Percentiles rank a stretch among this genome's conserved stretches.
Evolutionary conservation across 495 filamentous ascomycete genomes (phyloP).

Genomic region (Penicillium bialowiezense): DNA sequence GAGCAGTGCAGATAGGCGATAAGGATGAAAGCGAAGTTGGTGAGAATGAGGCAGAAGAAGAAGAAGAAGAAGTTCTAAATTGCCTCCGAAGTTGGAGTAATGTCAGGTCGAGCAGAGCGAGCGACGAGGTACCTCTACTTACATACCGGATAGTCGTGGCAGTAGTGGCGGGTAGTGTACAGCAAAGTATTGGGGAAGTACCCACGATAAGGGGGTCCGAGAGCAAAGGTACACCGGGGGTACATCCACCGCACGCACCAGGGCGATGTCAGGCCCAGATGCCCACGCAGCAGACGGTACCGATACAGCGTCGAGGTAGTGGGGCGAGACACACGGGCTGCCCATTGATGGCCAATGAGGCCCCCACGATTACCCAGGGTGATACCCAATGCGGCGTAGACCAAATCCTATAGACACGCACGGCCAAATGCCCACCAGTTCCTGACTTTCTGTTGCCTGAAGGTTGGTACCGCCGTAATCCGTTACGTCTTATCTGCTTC

Average conservation of each 20-base stretch:
- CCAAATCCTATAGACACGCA: slow-evolving; percentile 23
- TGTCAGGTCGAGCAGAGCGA: background rate
- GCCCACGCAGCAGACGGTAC: slow-evolving; percentile 9
- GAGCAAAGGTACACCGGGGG: slow-evolving; percentile 7
- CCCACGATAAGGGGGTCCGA: slow-evolving; percentile 6
- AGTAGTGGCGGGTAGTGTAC: slow-evolving; percentile 15
- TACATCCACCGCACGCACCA: slow-evolving; percentile 2
- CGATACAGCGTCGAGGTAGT: slow-evolving; percentile 9
- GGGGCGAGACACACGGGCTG: slow-evolving; percentile 13
- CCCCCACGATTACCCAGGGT: slow-evolving; percentile 20
- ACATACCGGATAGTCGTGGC: slow-evolving; percentile 13
- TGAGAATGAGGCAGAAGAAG: slow-evolving; percentile 6
- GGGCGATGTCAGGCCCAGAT: slow-evolving; percentile 10
- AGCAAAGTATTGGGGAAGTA: slow-evolving; percentile 8
- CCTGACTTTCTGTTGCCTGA: slow-evolving; percentile 6
- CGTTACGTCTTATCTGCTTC: background rate
- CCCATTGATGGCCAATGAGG: slow-evolving; percentile 7
- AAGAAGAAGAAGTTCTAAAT: slow-evolving; percentile 13
- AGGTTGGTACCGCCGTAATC: too few species aligned
- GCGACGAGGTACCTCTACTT: slow-evolving; percentile 21
- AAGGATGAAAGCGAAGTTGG: slow-evolving; percentile 10
- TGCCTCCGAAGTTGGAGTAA: slow-evolving; percentile 16
- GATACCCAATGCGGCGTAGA: slow-evolving; percentile 21
- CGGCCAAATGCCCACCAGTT: slow-evolving; percentile 18
- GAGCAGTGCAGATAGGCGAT: slow-evolving; percentile 23